Percentiles rank a stretch among this genome's conserved stretches.
Conservation (phyloP, 1,284 basidiomycete species). For the Cystobasidium slooffiae region DNA sequence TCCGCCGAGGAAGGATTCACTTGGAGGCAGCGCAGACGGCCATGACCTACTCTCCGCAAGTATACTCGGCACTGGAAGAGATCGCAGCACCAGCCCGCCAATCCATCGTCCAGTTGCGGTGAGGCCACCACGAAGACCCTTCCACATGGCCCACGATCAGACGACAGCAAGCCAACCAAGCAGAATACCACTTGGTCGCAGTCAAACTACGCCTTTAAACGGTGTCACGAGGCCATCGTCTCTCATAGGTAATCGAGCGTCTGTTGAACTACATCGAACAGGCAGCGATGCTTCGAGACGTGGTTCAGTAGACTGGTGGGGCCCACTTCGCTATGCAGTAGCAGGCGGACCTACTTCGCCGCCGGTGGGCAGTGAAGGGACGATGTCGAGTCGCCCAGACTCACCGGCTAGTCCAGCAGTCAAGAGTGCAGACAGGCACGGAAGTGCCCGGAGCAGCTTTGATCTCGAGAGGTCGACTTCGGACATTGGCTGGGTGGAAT, state of each 20-base stretch:
- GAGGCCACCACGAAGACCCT: conserved; percentile 23
- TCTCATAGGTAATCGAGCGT: background rate
- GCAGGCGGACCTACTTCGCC: conserved; percentile 24
- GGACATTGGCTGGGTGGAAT: conserved; percentile 42
- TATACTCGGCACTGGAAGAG: background rate
- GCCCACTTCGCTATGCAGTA: conserved; percentile 21
- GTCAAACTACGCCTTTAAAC: conserved; percentile 36
- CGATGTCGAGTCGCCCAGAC: conserved; percentile 19
- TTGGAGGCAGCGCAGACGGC: conserved; percentile 6
- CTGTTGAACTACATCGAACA: conserved; percentile 24
- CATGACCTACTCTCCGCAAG: background rate
- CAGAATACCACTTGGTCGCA: conserved; percentile 26
- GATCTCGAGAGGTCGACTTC: conserved; percentile 42
- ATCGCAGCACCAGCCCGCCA: conserved; percentile 6
- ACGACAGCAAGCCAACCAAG: conserved; percentile 10
- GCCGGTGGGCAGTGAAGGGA: conserved; percentile 23
- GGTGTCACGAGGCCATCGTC: background rate
- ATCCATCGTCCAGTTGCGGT: conserved; percentile 16
- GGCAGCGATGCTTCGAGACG: conserved; percentile 33
- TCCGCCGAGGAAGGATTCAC: conserved; percentile 3
- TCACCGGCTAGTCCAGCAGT: conserved; percentile 34
- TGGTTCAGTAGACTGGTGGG: conserved; percentile 35
- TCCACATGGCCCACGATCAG: conserved; percentile 26
- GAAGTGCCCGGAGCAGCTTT: conserved; percentile 41
- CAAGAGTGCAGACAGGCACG: conserved; percentile 3